Evolutionary conservation across 345 rosid genomes (phyloP), one percentile per base, ranked within the genome.

Genomic region (Lumnitzera littorea): DNA sequence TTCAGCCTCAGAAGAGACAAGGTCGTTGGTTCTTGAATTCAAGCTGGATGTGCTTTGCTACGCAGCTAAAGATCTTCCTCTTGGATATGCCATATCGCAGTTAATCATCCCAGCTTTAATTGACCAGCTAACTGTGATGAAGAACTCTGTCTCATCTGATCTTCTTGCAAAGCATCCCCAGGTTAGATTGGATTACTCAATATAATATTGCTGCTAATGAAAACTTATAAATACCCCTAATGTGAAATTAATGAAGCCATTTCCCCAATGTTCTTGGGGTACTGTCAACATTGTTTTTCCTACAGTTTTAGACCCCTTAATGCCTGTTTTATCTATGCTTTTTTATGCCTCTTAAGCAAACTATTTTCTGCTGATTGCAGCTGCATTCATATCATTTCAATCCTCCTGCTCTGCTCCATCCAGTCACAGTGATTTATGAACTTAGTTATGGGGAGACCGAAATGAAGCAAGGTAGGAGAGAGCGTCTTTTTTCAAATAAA

Each of bases 381-480:
- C 65, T 89, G 60, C 77, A 23, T 41, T 72, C 84, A 0, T 87
- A 75, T 76, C 96, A 89, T 74, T 87, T 85, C 65, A 73, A 57
- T 75, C 94, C 89, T 29, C 84, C 91, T 17, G 91, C 91, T 27
- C 46, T 87, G 24, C 69, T 80, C 71, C 96, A 85, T 75, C 98
- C 96, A 57, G 24, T 92, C 59, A 92, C 89, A 36, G 78, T 77
- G 15, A 78, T 84, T 64, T 92, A 92, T 71, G 91, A 92, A 75
- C 96, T 89, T 67, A 79, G 78, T 72, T 89, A 87, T 64, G 96
- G 96, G 58, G 96, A 92, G 85, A 76, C 88, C 41, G 94, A 89
- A 76, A 67, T 85, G 82, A 89, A 84, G 74, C 98, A 89, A 89
- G 96, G 98, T 84, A 73, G 50, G 43, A 4, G 43, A 36, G 10